phyloP scores from a whole-genome alignment of 257 asterid species.

The Nicotiana paniculata region DNA sequence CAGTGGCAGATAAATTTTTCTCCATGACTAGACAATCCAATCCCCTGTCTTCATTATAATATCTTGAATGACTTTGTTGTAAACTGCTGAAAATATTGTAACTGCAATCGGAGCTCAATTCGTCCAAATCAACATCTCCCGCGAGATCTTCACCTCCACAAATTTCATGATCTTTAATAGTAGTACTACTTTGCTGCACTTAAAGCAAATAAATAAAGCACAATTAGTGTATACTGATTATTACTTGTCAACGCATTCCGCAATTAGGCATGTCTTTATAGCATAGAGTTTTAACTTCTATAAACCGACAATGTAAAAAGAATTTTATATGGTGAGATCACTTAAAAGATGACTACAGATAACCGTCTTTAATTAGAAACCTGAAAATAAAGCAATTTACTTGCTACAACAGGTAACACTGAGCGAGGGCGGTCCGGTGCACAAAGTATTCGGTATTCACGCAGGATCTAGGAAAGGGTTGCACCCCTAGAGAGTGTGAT shows the following conservation, averaged over 20 bases:
- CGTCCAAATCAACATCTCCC: conserved; percentile 38
- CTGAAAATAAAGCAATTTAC: too few species aligned
- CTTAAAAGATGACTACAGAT: too few species aligned
- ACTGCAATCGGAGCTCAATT: conserved; percentile 31
- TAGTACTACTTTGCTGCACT: conserved; percentile 29
- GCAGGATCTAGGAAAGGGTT: too few species aligned
- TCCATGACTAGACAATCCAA: conserved; percentile 25
- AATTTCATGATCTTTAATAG: conserved; percentile 37
- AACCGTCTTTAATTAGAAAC: too few species aligned
- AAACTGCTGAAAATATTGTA: conserved; percentile 29
- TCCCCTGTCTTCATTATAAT: conserved; percentile 35
- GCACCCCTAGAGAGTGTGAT: too few species aligned
- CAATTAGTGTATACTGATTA: not conserved
- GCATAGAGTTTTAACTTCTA: not conserved
- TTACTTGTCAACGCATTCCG: too few species aligned
- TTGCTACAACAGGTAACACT: too few species aligned
- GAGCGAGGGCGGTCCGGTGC: too few species aligned
- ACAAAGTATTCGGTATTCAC: too few species aligned
- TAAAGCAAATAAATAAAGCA: conserved; percentile 1
- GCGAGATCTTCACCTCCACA: conserved; percentile 28
- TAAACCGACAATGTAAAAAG: too few species aligned
- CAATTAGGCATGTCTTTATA: not conserved
- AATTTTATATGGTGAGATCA: too few species aligned
- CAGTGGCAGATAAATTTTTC: conserved; percentile 38
- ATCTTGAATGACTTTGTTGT: conserved; percentile 34